Conservation (phyloP, 2,329 filamentous ascomycete species). For the Colletotrichum eleusines region DNA sequence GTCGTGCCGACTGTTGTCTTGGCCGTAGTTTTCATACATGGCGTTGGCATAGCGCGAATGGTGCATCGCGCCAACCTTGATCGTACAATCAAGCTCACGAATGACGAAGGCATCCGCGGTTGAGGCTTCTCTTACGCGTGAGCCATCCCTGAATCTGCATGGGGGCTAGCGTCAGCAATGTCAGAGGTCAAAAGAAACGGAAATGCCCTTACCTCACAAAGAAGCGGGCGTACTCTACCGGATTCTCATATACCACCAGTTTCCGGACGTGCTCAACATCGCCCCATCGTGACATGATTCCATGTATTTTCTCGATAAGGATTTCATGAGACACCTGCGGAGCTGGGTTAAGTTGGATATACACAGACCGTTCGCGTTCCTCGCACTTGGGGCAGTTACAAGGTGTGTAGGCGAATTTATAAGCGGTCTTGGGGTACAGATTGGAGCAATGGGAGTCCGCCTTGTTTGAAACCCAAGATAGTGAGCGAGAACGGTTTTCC, state of each 20-base stretch:
- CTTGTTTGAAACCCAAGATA: slow-evolving; percentile 3
- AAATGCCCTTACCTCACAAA: slow-evolving; percentile 15
- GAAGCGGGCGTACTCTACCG: background rate
- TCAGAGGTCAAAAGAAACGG: background rate
- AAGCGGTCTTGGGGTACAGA: background rate
- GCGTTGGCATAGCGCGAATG: slow-evolving; percentile 12
- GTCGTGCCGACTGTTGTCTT: background rate
- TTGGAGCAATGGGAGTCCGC: slow-evolving; percentile 6
- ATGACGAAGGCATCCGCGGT: background rate
- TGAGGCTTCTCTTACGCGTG: slow-evolving; percentile 5
- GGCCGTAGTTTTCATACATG: background rate
- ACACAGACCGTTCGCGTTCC: slow-evolving; percentile 45
- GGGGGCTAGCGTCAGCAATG: background rate
- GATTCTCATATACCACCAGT: background rate
- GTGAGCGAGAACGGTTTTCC: background rate
- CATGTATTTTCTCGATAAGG: background rate
- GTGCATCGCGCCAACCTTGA: slow-evolving; percentile 11
- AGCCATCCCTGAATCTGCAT: slow-evolving; percentile 14
- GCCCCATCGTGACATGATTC: slow-evolving; percentile 20
- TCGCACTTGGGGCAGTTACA: slow-evolving; percentile 50
- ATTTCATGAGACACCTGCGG: background rate
- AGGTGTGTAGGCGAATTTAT: slow-evolving; percentile 43
- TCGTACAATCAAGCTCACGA: background rate
- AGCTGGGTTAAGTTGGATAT: background rate
- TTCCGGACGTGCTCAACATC: background rate